Conservation (phyloP, 2,329 filamentous ascomycete species). For the Tricladium varicosporioides region DNA sequence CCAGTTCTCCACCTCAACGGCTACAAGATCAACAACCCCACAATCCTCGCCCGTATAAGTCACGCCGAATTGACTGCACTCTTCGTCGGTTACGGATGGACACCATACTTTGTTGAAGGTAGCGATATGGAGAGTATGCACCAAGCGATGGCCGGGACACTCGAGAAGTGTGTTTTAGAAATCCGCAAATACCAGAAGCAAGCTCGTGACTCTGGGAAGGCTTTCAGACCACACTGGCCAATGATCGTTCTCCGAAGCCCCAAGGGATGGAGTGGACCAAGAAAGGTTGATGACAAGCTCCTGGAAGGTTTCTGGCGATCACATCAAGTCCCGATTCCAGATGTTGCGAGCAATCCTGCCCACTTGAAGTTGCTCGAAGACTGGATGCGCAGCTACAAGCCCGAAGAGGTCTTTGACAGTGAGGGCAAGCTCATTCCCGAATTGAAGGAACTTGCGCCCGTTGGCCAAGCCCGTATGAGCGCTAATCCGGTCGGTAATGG, state of each 20-base stretch:
- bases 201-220: conserved; percentile 66
- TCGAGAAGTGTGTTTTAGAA: conserved; percentile 69
- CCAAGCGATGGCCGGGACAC: conserved; percentile 75
- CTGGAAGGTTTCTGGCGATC: conserved; percentile 77
- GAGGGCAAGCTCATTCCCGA: conserved; percentile 62
- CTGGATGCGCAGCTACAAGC: conserved; percentile 77
- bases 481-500: conserved; percentile 76
- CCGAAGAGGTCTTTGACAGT: conserved; percentile 67
- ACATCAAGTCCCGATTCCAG: conserved; percentile 75
- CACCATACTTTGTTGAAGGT: conserved; percentile 78
- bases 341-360: conserved; percentile 61
- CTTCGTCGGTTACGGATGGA: conserved; percentile 74
- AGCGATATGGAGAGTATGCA: conserved; percentile 73
- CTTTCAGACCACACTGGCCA: conserved; percentile 71
- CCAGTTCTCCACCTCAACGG: conserved; percentile 78
- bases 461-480: conserved; percentile 68
- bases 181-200: conserved; percentile 69
- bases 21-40: conserved; percentile 84
- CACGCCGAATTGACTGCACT: conserved; percentile 70
- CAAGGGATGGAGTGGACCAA: conserved; percentile 77
- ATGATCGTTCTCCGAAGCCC: conserved; percentile 76
- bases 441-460: conserved; percentile 62
- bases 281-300: conserved; percentile 67
- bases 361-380: conserved; percentile 68
- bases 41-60: conserved; percentile 68